Evolutionary conservation across 805 yeast genomes (phyloP), one percentile per base, ranked within the genome.

Genomic region (Blastobotrys americana): DNA sequence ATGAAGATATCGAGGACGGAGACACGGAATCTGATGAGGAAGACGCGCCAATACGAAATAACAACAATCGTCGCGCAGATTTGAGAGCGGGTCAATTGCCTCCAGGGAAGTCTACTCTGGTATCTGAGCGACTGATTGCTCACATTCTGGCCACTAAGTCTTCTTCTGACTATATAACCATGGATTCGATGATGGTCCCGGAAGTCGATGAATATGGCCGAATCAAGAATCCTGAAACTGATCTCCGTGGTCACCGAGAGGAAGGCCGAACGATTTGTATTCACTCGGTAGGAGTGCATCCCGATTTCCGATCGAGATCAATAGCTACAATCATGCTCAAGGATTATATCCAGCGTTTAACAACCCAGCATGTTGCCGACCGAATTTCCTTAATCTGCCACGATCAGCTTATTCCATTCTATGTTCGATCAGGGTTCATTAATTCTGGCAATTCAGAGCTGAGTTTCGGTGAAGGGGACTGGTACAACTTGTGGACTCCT

Each of bases 341-440:
- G 54, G 98, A 90, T 65, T 93, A 85, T 66, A 75, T 89, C 49
- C 97, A 93, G 64, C 85, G 90, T 59, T 69, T 90, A 63, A 77
- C 86, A 40, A 87, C 87, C 61, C 95, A 88, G 61, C 86, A 80
- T 54, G 80, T 87, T 49, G 96, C 93, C 38, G 84, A 80, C 55
- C 74, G 78, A 56, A 79, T 90, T 41, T 76, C 80, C 4, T 70
- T 90, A 25, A 73, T 90, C 48, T 84, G 88, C 23, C 87, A 84
- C 57, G 74, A 77, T 39, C 68, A 72, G 19, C 70, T 87, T 56
- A 66, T 80, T 16, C 81, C 83, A 17, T 89, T 89, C 63, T 90
- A 90, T 67, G 80, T 78, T 56, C 77, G 82, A 54, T 72, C 87
- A 33, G 97, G 96, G 0, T 93, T 90, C 64, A 67, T 70, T 48